Base-by-base conservation (phyloP, 306 rosid species). In the Pterocarpus macrocarpus region DNA sequence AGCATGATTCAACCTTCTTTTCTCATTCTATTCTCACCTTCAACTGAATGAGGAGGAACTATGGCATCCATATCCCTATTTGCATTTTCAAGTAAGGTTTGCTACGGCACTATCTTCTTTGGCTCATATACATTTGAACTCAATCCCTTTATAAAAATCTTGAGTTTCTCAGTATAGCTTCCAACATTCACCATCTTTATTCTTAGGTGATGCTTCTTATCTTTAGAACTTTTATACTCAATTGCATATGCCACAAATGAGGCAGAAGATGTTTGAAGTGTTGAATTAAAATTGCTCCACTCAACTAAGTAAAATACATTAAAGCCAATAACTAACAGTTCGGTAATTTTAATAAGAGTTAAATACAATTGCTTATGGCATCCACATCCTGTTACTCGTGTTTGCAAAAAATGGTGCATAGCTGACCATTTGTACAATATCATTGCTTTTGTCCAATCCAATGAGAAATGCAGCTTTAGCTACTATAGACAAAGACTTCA, bases 121-220 rank as follows among this genome's bases (percentile, higher is more conserved):
- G 97, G 97, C 2, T 79, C 63, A 0, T 50, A 62, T 0, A 68
- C 62, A 33, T 79, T 82, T 8, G 79, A 63, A 11, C 68, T 71
- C 69, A 91, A 79, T 16, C 89, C 89, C 1, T 63, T 75, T 7
- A 90, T 59, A 12, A 57, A 55, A 70, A 90, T 84, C 68, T 50
- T 77, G 7, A 94, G 84, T 45, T 67, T 84, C 58, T 85, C 89
- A 0, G 52, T 10, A 64, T 49, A 39, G 72, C 76, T 67, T 72
- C 90, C 93, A n/a, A 88, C 87, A 82, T 93, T 93, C 64, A 91
- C 97, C 35, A 93, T 97, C 93, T 93, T 93, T 28, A 93, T 84
- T 85, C 87, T 87, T 8, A 93, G 34, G 78, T 87, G 91, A 43
- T 61, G 63, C 28, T 85, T 69, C 28, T 63, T 49, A 43, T 90